phyloP scores from a whole-genome alignment of 108 stramenopile genomes.

The Skeletonema potamos region DNA sequence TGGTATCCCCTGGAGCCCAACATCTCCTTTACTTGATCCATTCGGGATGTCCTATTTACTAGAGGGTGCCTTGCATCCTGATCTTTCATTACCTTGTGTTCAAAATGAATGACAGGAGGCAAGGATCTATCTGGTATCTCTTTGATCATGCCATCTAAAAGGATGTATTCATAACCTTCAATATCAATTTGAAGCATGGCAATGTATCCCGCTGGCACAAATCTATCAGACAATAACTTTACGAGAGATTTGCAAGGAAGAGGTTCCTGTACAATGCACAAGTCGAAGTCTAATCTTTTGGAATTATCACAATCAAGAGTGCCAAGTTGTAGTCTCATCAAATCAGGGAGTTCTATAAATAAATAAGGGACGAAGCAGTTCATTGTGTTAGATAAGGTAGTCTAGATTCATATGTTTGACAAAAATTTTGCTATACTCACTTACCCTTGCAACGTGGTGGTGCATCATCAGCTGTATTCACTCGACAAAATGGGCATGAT shows the following conservation, averaged over 20 bases:
- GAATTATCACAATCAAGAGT: neutral
- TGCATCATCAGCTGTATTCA: neutral
- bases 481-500: neutral
- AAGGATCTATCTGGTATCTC: neutral
- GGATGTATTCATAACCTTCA: neutral
- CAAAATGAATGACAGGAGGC: constrained; percentile 9
- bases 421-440: neutral
- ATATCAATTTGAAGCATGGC: constrained; percentile 1
- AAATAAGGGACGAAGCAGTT: too few species aligned
- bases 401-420: too few species aligned
- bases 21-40: neutral
- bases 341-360: neutral
- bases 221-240: neutral
- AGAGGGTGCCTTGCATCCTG: neutral
- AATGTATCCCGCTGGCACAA: neutral
- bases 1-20: neutral
- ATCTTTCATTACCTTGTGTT: neutral
- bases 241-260: neutral
- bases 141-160: neutral
- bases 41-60: neutral
- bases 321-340: neutral
- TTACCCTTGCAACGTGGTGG: neutral
- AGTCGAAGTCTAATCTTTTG: neutral
- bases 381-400: too few species aligned
- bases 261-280: neutral